A percentile compares a stretch with the other conserved stretches of the same genome.
These are phyloP conservation scores for Pezicula carpinea DNA, from an alignment of 2,329 filamentous ascomycete species.

Conservation along the genomic window DNA sequence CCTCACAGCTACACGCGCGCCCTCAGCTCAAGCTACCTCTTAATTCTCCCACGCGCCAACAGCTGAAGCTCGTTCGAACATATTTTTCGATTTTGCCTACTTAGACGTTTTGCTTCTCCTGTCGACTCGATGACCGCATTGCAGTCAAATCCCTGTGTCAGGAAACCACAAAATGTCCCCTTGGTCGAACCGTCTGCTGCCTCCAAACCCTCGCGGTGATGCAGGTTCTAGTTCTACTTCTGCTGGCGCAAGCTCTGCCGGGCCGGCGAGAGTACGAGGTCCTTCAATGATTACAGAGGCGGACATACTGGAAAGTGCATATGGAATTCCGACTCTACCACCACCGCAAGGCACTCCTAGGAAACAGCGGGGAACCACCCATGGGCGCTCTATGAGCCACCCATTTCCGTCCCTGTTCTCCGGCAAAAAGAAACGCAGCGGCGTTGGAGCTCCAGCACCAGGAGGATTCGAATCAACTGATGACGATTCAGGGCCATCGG, in stretches of 20 bases:
- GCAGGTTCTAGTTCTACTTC: conserved; percentile 6
- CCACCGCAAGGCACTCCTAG: conserved; percentile 10
- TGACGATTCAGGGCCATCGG: conserved; percentile 32
- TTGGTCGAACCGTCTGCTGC: conserved; percentile 26
- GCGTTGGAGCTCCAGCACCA: conserved; percentile 30
- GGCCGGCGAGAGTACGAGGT: conserved; percentile 15
- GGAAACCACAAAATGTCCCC: conserved; percentile 26
- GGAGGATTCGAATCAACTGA: conserved; percentile 42
- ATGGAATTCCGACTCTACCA: conserved; percentile 24
- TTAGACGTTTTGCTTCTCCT: not conserved
- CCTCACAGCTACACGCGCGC: not conserved
- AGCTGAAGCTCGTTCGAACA: no score
- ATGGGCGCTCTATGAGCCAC: conserved; percentile 64
- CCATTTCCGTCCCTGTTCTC: conserved; percentile 71
- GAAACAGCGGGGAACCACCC: conserved; percentile 10
- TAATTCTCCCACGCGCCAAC: no score
- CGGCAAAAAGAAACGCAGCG: conserved; percentile 48
- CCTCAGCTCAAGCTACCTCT: no score
- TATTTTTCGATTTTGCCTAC: no score
- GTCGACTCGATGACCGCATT: conserved; percentile 16
- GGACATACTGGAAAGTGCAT: conserved; percentile 27
- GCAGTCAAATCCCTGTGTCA: conserved; percentile 5
- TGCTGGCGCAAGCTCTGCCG: conserved; percentile 6
- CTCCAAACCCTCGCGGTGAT: conserved; percentile 23
- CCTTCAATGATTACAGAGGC: conserved; percentile 23